phyloP scores from a whole-genome alignment of 2,329 filamentous ascomycete species.

The Myriosclerotinia duriaeana region DNA sequence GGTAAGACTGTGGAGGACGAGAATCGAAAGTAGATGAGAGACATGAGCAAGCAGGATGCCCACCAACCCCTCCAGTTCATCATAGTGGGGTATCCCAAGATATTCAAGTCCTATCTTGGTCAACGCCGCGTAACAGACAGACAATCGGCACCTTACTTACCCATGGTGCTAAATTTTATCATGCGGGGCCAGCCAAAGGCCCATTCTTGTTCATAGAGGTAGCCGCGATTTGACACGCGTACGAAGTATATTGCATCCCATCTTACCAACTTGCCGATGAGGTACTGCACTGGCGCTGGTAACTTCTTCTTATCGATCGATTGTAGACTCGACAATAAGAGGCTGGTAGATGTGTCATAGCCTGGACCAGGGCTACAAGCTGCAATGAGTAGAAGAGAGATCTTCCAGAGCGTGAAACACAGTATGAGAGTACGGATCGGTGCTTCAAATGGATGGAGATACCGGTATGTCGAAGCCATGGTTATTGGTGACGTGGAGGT shows the following conservation, averaged over 20 bases:
- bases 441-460: slow-evolving; percentile 25
- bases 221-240: slow-evolving; percentile 60
- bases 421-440: slow-evolving; percentile 33
- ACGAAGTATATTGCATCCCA: slow-evolving; percentile 84
- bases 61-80: slow-evolving; percentile 49
- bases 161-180: slow-evolving; percentile 39
- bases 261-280: slow-evolving; percentile 56
- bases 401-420: slow-evolving; percentile 65
- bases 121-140: slow-evolving; percentile 12
- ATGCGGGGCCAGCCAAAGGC: slow-evolving; percentile 64
- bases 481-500: slow-evolving; percentile 17
- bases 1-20: slow-evolving; percentile 69
- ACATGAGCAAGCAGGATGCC: slow-evolving; percentile 68
- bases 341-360: slow-evolving; percentile 76
- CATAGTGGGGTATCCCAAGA: slow-evolving; percentile 39
- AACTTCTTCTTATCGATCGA: slow-evolving; percentile 28
- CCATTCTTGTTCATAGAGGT: slow-evolving; percentile 81
- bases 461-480: background rate
- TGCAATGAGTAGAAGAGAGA: slow-evolving; percentile 62
- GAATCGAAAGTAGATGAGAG: slow-evolving; percentile 73
- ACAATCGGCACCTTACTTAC: slow-evolving; percentile 27
- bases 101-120: slow-evolving; percentile 33
- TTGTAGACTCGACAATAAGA: slow-evolving; percentile 45
- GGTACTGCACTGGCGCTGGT: slow-evolving; percentile 29
- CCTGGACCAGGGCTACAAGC: slow-evolving; percentile 55